Conservation (phyloP, 1,139 yeast species). For the Kodamaea derodonti region DNA sequence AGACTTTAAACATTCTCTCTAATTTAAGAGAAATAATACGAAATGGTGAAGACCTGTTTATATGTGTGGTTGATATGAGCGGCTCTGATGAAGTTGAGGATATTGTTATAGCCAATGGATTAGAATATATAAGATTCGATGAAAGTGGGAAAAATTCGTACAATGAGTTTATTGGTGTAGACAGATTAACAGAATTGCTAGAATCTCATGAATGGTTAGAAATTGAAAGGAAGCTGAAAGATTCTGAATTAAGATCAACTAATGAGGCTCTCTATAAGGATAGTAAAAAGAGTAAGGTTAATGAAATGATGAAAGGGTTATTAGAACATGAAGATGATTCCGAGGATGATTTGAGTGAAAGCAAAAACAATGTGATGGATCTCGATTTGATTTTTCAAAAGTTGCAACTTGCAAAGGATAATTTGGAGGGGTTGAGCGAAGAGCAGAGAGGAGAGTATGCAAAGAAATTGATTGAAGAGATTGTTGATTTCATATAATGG, state of each 20-base stretch:
- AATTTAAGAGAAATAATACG: constrained; percentile 24
- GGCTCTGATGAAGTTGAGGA: constrained; percentile 27
- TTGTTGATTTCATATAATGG: constrained; percentile 34
- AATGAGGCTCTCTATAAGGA: constrained; percentile 8
- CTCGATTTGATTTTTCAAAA: constrained; percentile 26
- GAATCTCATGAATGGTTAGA: constrained; percentile 41
- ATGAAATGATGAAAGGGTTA: constrained; percentile 27
- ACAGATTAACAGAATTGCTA: constrained; percentile 32
- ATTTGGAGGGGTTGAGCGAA: constrained; percentile 20
- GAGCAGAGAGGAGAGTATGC: constrained; percentile 29
- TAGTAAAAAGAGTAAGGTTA: constrained; percentile 20
- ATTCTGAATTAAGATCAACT: constrained; percentile 2
- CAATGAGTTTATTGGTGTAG: constrained; percentile 17
- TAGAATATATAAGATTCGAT: constrained; percentile 27
- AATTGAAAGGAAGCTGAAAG: constrained; percentile 12
- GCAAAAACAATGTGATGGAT: constrained; percentile 14
- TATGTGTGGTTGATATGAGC: constrained; percentile 22
- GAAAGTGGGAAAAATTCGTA: constrained; percentile 14
- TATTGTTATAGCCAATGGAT: constrained; percentile 23
- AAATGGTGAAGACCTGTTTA: constrained; percentile 21
- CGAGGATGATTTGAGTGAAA: constrained; percentile 6
- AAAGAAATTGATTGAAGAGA: constrained; percentile 31
- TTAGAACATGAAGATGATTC: constrained; percentile 14
- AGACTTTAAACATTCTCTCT: constrained; percentile 12
- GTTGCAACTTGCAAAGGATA: constrained; percentile 28